phyloP scores from a whole-genome alignment of 225 moss, liverwort and hornwort species.

The Pseudisothecium myosuroides region DNA sequence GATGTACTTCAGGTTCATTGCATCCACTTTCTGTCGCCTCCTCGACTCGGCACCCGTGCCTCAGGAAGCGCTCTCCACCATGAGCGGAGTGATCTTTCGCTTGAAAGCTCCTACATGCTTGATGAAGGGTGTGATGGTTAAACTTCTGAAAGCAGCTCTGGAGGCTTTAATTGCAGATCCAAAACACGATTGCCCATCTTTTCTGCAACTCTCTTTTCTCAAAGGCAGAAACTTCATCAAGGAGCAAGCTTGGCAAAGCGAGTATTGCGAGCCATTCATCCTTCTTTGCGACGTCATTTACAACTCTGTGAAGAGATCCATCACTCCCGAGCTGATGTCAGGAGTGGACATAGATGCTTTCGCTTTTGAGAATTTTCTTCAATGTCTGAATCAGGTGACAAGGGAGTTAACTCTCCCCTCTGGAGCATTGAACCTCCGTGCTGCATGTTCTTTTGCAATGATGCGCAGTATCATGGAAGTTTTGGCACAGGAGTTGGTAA shows the following conservation, averaged over 20 bases:
- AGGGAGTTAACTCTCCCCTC: constrained; percentile 5
- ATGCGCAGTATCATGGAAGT: constrained; percentile 17
- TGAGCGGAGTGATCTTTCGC: constrained; percentile 3
- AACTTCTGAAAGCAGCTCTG: constrained; percentile 1
- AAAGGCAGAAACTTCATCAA: neutral
- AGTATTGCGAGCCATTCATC: constrained; percentile 2
- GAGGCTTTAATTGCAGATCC: neutral
- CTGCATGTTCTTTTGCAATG: constrained; percentile 24
- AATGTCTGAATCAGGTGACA: neutral
- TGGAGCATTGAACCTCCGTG: constrained; percentile 5
- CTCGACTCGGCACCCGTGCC: neutral
- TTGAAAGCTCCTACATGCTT: constrained; percentile 15
- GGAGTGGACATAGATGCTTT: constrained; percentile 1
- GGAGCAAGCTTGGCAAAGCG: constrained; percentile 19
- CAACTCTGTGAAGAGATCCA: constrained; percentile 2
- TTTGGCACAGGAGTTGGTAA: constrained; percentile 18
- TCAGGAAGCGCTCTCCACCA: neutral
- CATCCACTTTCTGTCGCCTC: constrained; percentile 15
- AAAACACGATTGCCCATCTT: neutral
- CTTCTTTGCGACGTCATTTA: constrained; percentile 24
- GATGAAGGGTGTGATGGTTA: constrained; percentile 26
- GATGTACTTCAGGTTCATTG: constrained; percentile 19
- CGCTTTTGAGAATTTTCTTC: neutral
- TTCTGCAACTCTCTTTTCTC: constrained; percentile 2
- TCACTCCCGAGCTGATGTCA: constrained; percentile 24